A percentile compares a stretch with the other conserved stretches of the same genome.
Evolutionary conservation across 2,329 filamentous ascomycete species (phyloP).

Genomic region (Aureobasidium sp.): DNA sequence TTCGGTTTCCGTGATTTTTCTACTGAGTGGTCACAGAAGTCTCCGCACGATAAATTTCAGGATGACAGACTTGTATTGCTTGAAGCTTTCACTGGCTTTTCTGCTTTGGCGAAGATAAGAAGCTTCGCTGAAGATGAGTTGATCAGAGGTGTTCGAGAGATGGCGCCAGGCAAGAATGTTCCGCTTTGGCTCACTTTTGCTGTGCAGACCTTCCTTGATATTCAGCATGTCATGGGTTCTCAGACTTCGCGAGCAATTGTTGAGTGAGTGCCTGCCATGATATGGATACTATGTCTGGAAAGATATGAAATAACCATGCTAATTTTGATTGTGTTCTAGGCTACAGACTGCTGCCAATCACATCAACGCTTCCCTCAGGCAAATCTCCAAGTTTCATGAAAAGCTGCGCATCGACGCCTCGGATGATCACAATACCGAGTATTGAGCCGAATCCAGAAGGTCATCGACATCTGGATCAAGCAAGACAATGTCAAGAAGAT

Average conservation of each 20-base stretch:
- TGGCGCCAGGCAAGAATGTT: not conserved
- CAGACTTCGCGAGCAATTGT: not conserved
- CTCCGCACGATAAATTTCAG: not conserved
- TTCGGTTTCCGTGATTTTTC: not conserved
- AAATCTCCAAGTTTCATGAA: not conserved
- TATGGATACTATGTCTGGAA: not conserved
- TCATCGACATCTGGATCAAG: not conserved
- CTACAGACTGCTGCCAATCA: not conserved
- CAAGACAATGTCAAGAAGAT: not conserved
- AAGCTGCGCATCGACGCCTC: not conserved
- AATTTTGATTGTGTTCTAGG: not conserved
- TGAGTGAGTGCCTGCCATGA: not conserved
- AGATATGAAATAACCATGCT: not conserved
- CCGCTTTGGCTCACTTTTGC: not conserved
- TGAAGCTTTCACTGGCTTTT: not conserved
- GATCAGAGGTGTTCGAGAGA: not conserved
- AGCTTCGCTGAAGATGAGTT: not conserved
- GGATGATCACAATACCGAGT: not conserved
- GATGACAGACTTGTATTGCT: not conserved
- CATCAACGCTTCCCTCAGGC: not conserved
- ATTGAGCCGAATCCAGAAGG: not conserved
- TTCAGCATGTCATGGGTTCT: not conserved
- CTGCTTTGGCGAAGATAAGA: not conserved
- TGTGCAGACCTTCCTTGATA: not conserved
- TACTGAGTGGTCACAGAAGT: not conserved